A percentile compares a stretch with the other conserved stretches of the same genome.
Conservation (phyloP, 2,329 filamentous ascomycete species). For the Aspergillus neotritici region DNA sequence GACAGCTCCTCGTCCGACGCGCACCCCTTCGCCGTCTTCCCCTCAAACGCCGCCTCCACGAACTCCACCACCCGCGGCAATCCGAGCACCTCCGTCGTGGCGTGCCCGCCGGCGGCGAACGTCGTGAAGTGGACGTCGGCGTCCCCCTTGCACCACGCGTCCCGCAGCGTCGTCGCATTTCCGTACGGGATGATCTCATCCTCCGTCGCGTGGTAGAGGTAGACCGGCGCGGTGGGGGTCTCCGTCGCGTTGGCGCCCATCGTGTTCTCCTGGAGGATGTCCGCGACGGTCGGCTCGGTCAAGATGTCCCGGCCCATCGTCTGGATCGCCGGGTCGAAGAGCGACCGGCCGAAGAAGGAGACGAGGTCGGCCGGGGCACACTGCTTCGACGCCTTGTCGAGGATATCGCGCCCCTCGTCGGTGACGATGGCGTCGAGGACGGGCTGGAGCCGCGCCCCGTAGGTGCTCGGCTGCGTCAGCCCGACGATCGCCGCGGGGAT, state of each 20-base stretch:
- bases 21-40: conserved; percentile 17
- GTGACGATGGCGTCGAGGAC: conserved; percentile 19
- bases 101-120: conserved; percentile 20
- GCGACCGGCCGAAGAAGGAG: conserved; percentile 15
- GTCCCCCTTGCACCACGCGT: conserved; percentile 20
- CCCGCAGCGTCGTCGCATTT: conserved; percentile 13
- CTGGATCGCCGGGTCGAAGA: conserved; percentile 20
- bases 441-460: conserved; percentile 17
- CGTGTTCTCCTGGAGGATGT: background rate
- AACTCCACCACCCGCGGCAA: conserved; percentile 18
- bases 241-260: conserved; percentile 18
- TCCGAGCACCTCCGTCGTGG: conserved; percentile 19
- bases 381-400: conserved; percentile 12
- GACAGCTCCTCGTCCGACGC: conserved; percentile 15
- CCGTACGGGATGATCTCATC: conserved; percentile 24
- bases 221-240: conserved; percentile 21
- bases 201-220: conserved; percentile 22
- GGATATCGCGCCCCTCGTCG: conserved; percentile 8
- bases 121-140: conserved; percentile 22
- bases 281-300: too few species aligned
- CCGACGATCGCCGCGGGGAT: conserved; percentile 21
- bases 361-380: conserved; percentile 16
- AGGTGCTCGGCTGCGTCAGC: conserved; percentile 19
- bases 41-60: conserved; percentile 21
- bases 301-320: conserved; percentile 7